Evolutionary conservation across 192 early-diverging fungal genomes (phyloP), one percentile per base, ranked within the genome.

Genomic region (Entomortierella lignicola): DNA sequence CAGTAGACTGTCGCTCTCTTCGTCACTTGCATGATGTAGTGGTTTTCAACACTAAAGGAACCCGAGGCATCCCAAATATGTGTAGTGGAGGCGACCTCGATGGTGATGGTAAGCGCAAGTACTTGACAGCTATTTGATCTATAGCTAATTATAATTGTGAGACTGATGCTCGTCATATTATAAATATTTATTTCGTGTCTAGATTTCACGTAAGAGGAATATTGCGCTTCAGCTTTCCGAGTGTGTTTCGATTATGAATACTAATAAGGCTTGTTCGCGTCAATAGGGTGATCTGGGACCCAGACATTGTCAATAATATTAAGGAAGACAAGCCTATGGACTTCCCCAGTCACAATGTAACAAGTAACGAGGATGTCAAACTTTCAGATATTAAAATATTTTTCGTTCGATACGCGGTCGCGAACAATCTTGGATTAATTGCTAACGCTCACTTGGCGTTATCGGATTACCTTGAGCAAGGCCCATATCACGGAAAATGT

Each of bases 71-170:
- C 43, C 91, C 92, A 4, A 92, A 89, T 48, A 90, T 90, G 89
- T 91, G 93, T 60, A 85, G 86, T 61, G 94, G 94, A 39, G 94
- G 94, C 13, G 94, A 95, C 82, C 72, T 95, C 8, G 94, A 95
- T 66, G 94, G 94, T 23, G 94, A 95, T 82, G 85, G 75, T 79
- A 61, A 51, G 63, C 25, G 3, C 2, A 44, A 2, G 10, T 23
- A 60, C 10, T 17, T 62, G 29, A 4, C 15, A 1, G 32, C 26
- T 15, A 10, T 4, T n/a, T n/a, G n/a, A n/a, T n/a, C n/a, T n/a
- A n/a, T n/a, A n/a, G n/a, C n/a, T n/a, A n/a, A n/a, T n/a, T n/a
- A n/a, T n/a, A n/a, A n/a, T n/a, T n/a, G n/a, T n/a, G n/a, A n/a
- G n/a, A n/a, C n/a, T n/a, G n/a, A n/a, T n/a, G n/a, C n/a, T n/a